phyloP scores from a whole-genome alignment of 768 basidiomycete species.

The Termitomyces heimii region DNA sequence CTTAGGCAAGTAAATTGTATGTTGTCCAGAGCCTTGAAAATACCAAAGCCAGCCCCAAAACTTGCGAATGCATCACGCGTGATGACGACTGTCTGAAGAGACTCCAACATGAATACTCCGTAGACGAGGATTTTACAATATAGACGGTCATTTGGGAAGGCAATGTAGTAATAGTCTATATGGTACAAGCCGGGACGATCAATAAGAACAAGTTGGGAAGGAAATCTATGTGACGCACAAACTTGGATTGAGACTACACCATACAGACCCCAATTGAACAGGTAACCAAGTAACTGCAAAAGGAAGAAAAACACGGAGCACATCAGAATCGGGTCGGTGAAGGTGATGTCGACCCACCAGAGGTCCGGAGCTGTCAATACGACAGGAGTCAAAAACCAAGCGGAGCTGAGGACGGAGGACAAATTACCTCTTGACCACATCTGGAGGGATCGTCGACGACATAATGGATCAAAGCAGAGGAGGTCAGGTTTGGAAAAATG shows the following conservation, averaged over 20 bases:
- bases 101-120: constrained; percentile 22
- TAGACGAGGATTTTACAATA: constrained; percentile 21
- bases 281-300: constrained; percentile 21
- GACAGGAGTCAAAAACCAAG: background rate
- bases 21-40: constrained; percentile 17
- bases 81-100: constrained; percentile 20
- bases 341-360: constrained; percentile 7
- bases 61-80: constrained; percentile 20
- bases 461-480: background rate
- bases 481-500: background rate
- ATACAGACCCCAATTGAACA: constrained; percentile 23
- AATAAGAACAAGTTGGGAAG: background rate
- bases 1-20: constrained; percentile 20
- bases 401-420: background rate
- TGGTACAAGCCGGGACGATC: background rate
- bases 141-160: constrained; percentile 22
- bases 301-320: background rate
- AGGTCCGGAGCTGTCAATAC: constrained; percentile 13
- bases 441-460: constrained; percentile 8
- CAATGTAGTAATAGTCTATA: constrained; percentile 25
- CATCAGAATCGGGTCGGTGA: background rate
- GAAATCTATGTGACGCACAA: constrained; percentile 14
- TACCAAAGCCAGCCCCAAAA: constrained; percentile 23
- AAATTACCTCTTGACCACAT: constrained; percentile 12
- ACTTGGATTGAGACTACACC: constrained; percentile 25